Evolutionary conservation across 164 flowering plant genomes (phyloP).

Genomic region (Vitis rupestris): DNA sequence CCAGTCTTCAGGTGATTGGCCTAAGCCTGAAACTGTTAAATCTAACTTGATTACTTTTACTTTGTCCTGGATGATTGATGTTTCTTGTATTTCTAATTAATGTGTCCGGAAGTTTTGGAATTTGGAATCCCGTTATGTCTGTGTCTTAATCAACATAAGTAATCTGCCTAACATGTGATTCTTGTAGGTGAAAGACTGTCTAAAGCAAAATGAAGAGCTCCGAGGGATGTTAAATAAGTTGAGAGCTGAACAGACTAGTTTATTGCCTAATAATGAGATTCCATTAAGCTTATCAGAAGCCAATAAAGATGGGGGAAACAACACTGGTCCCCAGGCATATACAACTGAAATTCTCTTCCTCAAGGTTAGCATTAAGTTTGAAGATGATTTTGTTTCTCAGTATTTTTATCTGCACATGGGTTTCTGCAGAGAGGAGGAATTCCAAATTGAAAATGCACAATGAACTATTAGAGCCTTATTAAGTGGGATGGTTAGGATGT

Average conservation of each 20-base stretch:
- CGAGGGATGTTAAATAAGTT: constrained; percentile 58
- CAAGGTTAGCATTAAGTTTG: constrained; percentile 47
- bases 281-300: constrained; percentile 15
- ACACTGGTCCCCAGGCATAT: constrained; percentile 19
- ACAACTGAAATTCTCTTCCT: constrained; percentile 50
- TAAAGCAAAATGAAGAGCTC: constrained; percentile 85
- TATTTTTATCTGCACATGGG: no score
- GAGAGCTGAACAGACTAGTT: constrained; percentile 63
- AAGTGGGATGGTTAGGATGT: not conserved
- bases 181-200: constrained; percentile 78
- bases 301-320: constrained; percentile 13
- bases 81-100: not conserved
- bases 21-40: no score
- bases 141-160: not conserved
- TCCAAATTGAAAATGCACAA: not conserved
- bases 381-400: not conserved
- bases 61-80: no score
- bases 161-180: not conserved
- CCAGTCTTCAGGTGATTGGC: no score
- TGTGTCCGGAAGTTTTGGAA: not conserved
- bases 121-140: not conserved
- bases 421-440: not conserved
- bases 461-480: not conserved
- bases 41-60: no score
- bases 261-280: constrained; percentile 18